Percentiles rank a stretch among this genome's conserved stretches.
These are phyloP conservation scores for Scutellaria minor DNA, from an alignment of 257 asterid genomes.

Conservation along the genomic window DNA sequence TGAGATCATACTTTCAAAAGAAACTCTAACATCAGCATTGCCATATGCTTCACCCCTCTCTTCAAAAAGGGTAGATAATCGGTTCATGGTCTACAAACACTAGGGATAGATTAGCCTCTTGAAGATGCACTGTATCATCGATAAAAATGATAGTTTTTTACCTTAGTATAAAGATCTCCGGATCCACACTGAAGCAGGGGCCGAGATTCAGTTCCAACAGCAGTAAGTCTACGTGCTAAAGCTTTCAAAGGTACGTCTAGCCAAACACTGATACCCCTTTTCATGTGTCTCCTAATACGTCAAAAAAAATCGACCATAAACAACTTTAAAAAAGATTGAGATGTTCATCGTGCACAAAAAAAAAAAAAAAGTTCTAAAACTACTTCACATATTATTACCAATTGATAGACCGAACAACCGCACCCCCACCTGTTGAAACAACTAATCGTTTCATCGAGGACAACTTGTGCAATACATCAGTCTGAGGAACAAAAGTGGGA, in stretches of 20 bases:
- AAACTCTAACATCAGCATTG: constrained; percentile 72
- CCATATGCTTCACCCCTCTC: constrained; percentile 85
- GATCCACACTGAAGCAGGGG: constrained; percentile 74
- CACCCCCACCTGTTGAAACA: constrained; percentile 97
- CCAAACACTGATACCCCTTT: constrained; percentile 86
- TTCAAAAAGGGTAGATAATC: constrained; percentile 61
- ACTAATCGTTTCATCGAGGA: constrained; percentile 73
- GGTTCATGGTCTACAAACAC: constrained; percentile 68
- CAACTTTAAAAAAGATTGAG: constrained; percentile 4
- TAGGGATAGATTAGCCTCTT: not conserved
- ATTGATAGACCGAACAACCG: constrained; percentile 88
- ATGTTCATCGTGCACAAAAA: not conserved
- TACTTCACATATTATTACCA: constrained; percentile 55
- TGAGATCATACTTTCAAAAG: constrained; percentile 67
- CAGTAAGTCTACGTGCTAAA: constrained; percentile 77
- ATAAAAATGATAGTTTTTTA: constrained; percentile 19
- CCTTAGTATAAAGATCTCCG: constrained; percentile 80
- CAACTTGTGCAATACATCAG: constrained; percentile 68
- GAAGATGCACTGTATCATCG: no score
- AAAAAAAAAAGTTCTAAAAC: constrained; percentile 5
- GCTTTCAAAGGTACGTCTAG: constrained; percentile 90
- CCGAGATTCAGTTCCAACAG: constrained; percentile 79
- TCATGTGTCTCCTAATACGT: constrained; percentile 76
- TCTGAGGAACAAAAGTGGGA: constrained; percentile 45
- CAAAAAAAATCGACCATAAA: constrained; percentile 30